Conservation (phyloP, 2,329 filamentous ascomycete species). For the Arthrinium puccinioides region DNA sequence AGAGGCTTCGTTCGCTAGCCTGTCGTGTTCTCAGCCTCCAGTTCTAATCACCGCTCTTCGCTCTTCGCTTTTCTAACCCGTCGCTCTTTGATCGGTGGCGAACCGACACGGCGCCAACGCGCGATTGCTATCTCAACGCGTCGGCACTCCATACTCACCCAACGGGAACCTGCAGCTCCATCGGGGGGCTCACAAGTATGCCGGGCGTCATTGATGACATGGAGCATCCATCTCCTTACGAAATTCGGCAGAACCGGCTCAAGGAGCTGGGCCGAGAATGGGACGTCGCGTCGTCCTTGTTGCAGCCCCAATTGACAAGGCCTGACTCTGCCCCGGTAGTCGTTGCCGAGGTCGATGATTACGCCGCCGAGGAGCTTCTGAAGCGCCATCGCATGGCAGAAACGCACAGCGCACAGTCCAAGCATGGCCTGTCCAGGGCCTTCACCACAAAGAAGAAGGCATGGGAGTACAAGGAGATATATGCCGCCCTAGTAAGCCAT, state of each 20-base stretch:
- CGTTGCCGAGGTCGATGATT: conserved; percentile 41
- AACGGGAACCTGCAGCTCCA: too few species aligned
- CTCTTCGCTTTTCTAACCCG: too few species aligned
- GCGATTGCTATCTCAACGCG: too few species aligned
- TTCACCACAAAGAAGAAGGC: conserved; percentile 41
- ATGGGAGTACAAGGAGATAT: conserved; percentile 46
- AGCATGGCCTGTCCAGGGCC: conserved; percentile 32
- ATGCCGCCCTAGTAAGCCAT: conserved; percentile 42
- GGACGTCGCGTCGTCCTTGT: conserved; percentile 33
- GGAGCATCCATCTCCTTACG: conserved; percentile 16
- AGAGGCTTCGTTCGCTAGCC: too few species aligned
- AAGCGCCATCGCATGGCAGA: conserved; percentile 32
- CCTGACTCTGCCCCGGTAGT: conserved; percentile 35
- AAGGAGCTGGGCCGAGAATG: conserved; percentile 43
- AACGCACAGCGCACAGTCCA: conserved; percentile 25
- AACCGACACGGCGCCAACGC: too few species aligned
- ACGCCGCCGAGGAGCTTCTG: conserved; percentile 46
- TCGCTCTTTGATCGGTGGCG: too few species aligned
- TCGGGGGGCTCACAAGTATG: too few species aligned
- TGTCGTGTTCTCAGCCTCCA: too few species aligned
- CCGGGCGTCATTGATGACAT: conserved; percentile 12
- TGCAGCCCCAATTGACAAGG: conserved; percentile 30
- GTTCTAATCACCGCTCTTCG: too few species aligned
- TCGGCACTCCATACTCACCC: too few species aligned
- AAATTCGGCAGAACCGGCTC: conserved; percentile 39